Evolutionary conservation across 169 alveolate genomes (phyloP), one percentile per base, ranked within the genome.

Genomic region (Cryptosporidium xiaoi): DNA sequence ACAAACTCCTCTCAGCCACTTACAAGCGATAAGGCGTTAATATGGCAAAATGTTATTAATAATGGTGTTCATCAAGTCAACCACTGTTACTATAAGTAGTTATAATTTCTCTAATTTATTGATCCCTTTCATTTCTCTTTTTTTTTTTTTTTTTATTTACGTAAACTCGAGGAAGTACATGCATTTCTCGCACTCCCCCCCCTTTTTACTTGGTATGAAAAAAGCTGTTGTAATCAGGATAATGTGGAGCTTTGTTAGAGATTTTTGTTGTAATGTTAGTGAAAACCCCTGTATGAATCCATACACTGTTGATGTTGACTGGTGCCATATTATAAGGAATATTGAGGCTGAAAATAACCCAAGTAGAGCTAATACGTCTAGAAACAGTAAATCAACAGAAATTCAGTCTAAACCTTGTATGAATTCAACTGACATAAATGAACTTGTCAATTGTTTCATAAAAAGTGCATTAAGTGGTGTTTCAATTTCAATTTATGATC

Each of bases 381-480:
- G 13, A 51, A 69, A 2, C 1, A 64, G 56, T 31, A 51, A 77
- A 44, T 77, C 87, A 24, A 34, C 56, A 56, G 77, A 77, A 48
- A 29, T 60, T 27, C 87, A 60, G 8, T 24, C 71, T n/a, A 60
- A 48, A 33, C 24, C 60, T 51, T 69, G 56, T 7, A 77, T 27
- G 77, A 56, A 40, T 16, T 77, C 87, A 16, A 60, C 64, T 18
- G 87, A 77, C 33, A 40, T 62, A 18, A 56, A 60, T 50, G 87
- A 77, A 7, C 87, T 77, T 4, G 67, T 77, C 7, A 77, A 77
- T 20, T 56, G 33, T 36, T 77, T 77, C 64, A 77, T 62, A 1
- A 77, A 77, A 33, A 44, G 77, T 24, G 87, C 87, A 58, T 60
- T 77, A 29, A 77, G 56, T 60, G 87, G 87, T 4, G 87, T 60